Percentiles rank a stretch among this genome's conserved stretches.
These are phyloP conservation scores for Mucor saturninus DNA, from an alignment of 371 early-diverging fungal species.

Conservation along the genomic window DNA sequence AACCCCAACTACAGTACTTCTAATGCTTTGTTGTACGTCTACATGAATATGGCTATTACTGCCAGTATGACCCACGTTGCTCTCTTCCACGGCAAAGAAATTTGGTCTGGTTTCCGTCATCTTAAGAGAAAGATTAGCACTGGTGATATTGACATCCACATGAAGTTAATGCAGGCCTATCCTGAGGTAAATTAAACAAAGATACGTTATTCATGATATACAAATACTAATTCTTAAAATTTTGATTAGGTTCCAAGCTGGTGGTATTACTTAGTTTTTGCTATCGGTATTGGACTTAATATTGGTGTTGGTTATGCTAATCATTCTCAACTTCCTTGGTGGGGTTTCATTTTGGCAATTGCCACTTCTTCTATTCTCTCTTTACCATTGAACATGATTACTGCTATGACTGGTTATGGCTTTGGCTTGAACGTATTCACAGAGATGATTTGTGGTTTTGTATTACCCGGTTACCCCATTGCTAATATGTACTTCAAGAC, in stretches of 20 bases:
- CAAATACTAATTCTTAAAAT: neutral
- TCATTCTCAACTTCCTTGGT: constrained; percentile 65
- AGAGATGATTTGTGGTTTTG: constrained; percentile 62
- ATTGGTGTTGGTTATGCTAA: constrained; percentile 65
- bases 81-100: constrained; percentile 50
- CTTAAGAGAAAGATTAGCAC: neutral
- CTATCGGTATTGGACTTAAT: constrained; percentile 61
- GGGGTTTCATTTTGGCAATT: constrained; percentile 75
- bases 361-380: constrained; percentile 47
- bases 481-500: constrained; percentile 64
- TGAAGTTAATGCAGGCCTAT: constrained; percentile 8
- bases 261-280: constrained; percentile 76
- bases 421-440: constrained; percentile 67
- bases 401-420: constrained; percentile 43
- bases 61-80: constrained; percentile 58
- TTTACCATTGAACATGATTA: constrained; percentile 43
- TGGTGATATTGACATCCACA: constrained; percentile 2
- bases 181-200: neutral
- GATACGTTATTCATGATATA: neutral
- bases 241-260: constrained; percentile 59
- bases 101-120: neutral
- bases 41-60: constrained; percentile 54
- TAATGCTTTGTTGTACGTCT: constrained; percentile 33
- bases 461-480: constrained; percentile 54
- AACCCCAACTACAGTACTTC: constrained; percentile 36